These are phyloP conservation scores for Leptographium lundbergii DNA, from an alignment of 2,329 filamentous ascomycete genomes.

Conservation along the genomic window DNA sequence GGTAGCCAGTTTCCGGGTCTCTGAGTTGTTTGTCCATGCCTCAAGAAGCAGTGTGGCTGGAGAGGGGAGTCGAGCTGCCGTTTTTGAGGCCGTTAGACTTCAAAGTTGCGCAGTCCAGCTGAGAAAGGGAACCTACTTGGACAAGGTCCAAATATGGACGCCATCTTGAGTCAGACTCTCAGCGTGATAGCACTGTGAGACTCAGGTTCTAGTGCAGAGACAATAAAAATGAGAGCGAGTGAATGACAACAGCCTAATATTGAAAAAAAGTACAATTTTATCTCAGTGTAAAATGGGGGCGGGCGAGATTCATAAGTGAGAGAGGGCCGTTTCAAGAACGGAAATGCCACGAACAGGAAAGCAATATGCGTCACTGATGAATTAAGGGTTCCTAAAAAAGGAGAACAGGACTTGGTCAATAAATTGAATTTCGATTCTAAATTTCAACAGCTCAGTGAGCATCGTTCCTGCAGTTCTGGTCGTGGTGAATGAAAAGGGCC, in stretches of 20 bases:
- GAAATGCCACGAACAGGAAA: background rate
- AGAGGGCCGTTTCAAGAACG: background rate
- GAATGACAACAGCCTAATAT: background rate
- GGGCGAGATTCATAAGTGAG: background rate
- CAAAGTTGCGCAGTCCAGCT: background rate
- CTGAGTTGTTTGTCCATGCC: constrained; percentile 8
- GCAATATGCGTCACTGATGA: background rate
- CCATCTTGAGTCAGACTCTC: background rate
- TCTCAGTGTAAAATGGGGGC: too few species aligned
- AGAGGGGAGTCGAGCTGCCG: constrained; percentile 7
- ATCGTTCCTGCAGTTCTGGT: background rate
- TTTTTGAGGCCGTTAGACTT: background rate
- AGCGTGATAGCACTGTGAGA: background rate
- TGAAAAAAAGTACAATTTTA: background rate
- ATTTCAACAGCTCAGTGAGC: background rate
- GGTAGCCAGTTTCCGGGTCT: constrained; percentile 4
- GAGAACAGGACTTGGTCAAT: background rate
- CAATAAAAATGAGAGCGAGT: background rate
- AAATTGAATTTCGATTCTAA: background rate
- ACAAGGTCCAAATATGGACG: constrained; percentile 8
- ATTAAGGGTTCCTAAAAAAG: background rate
- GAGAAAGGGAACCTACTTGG: constrained; percentile 1
- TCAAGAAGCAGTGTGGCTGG: constrained; percentile 8
- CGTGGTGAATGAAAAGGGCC: background rate
- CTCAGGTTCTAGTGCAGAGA: background rate